Conservation (phyloP, 2,329 filamentous ascomycete species). For the Ascomycota sp. region DNA sequence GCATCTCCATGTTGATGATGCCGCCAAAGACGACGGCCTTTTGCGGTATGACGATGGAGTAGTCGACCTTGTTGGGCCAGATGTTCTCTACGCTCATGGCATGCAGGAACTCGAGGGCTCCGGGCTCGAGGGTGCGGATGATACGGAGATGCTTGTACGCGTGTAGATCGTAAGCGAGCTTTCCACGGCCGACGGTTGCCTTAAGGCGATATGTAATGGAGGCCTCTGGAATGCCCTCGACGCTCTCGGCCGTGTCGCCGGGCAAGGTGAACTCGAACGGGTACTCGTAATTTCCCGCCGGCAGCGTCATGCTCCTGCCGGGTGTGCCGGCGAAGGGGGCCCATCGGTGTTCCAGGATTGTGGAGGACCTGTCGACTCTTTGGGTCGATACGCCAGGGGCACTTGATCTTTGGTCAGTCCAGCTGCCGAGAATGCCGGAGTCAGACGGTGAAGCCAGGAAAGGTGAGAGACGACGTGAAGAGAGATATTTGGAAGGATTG, state of each 20-base stretch:
- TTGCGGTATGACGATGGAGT: constrained; percentile 79
- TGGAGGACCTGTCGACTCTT: constrained; percentile 35
- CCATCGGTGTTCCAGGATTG: constrained; percentile 52
- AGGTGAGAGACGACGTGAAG: background rate
- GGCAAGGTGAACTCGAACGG: constrained; percentile 58
- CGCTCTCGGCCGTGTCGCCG: constrained; percentile 59
- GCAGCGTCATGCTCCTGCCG: constrained; percentile 38
- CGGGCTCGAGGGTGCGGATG: constrained; percentile 56
- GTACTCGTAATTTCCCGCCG: constrained; percentile 65
- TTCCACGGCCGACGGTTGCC: constrained; percentile 70
- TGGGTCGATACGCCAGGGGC: constrained; percentile 38
- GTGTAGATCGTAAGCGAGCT: constrained; percentile 71
- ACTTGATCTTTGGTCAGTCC: constrained; percentile 30
- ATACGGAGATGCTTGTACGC: constrained; percentile 61
- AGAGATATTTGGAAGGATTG: background rate
- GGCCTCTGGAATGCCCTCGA: constrained; percentile 73
- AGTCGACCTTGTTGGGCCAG: constrained; percentile 95
- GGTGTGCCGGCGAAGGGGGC: constrained; percentile 36
- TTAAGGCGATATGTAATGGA: constrained; percentile 83
- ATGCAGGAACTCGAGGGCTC: constrained; percentile 59
- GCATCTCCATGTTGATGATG: constrained; percentile 64
- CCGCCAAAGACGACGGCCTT: constrained; percentile 91
- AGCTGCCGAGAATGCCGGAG: constrained; percentile 13
- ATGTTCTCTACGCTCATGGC: constrained; percentile 93
- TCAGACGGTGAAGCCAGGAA: background rate